These are phyloP conservation scores for Talaromyces islandicus DNA, from an alignment of 2,329 filamentous ascomycete species.

Conservation along the genomic window DNA sequence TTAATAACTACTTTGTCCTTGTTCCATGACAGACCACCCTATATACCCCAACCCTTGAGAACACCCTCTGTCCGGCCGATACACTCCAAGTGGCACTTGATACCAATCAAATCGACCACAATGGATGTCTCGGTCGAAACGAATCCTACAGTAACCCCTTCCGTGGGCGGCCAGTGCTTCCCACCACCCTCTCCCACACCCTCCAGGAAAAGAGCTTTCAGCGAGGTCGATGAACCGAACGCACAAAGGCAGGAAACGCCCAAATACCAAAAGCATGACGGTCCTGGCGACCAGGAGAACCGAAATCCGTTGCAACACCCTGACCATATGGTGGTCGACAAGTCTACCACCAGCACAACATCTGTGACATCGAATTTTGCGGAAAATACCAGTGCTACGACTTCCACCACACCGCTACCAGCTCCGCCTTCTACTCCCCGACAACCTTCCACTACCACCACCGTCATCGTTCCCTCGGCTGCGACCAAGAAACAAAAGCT, in stretches of 20 bases:
- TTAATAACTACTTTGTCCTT: too few species aligned
- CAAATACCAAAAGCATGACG: not conserved
- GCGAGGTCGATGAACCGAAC: constrained; percentile 5
- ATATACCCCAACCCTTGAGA: not conserved
- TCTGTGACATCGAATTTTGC: not conserved
- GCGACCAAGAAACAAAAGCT: constrained; percentile 6
- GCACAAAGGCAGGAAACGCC: not conserved
- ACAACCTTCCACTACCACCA: not conserved
- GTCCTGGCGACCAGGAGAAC: constrained; percentile 4
- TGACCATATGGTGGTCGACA: constrained; percentile 3
- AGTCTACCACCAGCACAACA: not conserved
- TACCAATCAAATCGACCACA: not conserved
- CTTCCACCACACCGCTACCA: not conserved
- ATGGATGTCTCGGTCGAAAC: constrained; percentile 11
- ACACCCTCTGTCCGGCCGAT: not conserved
- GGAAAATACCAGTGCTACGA: not conserved
- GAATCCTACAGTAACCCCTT: not conserved
- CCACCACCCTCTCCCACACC: not conserved
- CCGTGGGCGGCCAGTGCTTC: not conserved
- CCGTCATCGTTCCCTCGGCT: too few species aligned
- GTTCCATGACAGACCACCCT: not conserved
- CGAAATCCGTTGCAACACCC: not conserved
- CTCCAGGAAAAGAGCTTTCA: constrained; percentile 10
- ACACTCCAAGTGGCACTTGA: not conserved
- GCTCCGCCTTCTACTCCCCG: not conserved